Evolutionary conservation across 305 asterid genomes (phyloP).

Genomic region (Striga hermonthica): DNA sequence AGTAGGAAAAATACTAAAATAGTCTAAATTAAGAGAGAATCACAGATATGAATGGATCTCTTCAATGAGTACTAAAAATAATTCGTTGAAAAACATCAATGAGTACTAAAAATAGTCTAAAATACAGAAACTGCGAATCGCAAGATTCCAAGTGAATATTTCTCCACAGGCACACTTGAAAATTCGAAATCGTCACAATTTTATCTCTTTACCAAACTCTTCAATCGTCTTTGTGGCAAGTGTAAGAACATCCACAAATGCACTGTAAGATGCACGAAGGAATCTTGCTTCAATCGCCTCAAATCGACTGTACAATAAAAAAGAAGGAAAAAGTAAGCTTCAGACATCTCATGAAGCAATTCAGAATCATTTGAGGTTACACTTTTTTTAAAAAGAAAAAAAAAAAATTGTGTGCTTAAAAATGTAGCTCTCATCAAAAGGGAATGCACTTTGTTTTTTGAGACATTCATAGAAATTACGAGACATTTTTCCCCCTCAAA

Average conservation of each 20-base stretch:
- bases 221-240: slow-evolving; percentile 86
- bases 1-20: no score
- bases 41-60: no score
- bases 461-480: not conserved
- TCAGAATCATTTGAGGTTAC: not conserved
- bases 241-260: slow-evolving; percentile 79
- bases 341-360: no score
- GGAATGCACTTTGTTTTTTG: not conserved
- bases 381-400: not conserved
- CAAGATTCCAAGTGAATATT: not conserved
- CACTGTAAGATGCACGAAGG: slow-evolving; percentile 87
- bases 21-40: no score
- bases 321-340: not conserved
- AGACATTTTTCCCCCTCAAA: not conserved
- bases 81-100: no score
- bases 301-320: slow-evolving; percentile 53
- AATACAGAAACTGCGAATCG: slow-evolving; percentile 10
- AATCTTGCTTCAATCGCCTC: slow-evolving; percentile 91
- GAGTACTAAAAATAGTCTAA: no score
- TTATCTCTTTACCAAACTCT: slow-evolving; percentile 56
- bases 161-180: not conserved
- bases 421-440: not conserved
- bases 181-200: slow-evolving; percentile 28
- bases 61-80: no score
- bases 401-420: not conserved